Evolutionary conservation across 2,329 filamentous ascomycete species (phyloP), one percentile per base, ranked within the genome.

Genomic region (Nemania sp.): DNA sequence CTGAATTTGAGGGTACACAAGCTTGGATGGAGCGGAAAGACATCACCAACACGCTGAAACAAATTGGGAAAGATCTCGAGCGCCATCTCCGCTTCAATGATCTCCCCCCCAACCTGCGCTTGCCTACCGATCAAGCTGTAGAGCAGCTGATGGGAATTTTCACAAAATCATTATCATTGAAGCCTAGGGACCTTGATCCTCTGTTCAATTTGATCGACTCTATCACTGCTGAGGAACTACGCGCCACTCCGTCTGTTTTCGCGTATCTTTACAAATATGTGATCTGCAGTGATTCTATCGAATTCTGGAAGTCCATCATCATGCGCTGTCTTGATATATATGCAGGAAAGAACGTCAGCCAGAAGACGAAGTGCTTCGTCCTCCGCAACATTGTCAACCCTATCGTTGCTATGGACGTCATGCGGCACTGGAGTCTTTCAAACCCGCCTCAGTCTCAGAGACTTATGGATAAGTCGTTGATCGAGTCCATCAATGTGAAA

Each of bases 321-420:
- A 85, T 94, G 70, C 89, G 91, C 55, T 96, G 92, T 71, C 84
- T 99, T 48, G 93, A 98, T 58, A 81, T 92, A 0, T 99, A 97
- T 73, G 88, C 90, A 6, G 86, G 88, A 51, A 91, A 89, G 71
- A 85, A 81, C 47, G 90, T 89, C 12, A 87, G 90, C 0, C 95
- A 97, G 75, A 93, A 90, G 78, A 91, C 91, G 46, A 99, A 99
- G 76, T 90, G 92, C 54, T 99, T 97, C 74, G 81, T 96, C 37
- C 87, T 99, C 72, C 92, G 92, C 73, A 88, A 97, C 73, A 84
- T 99, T 34, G 91, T 97, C 66, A 99, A 98, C 70, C 96, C 95
- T 0, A 96, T 98, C 40, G 86, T 99, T 57, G 93, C 94, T 2
- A 97, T 94, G 90, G 95, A 99, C 76, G 89, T 97, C 40, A 94